Evolutionary conservation across 1,284 basidiomycete genomes (phyloP).

Genomic region (Ceratobasidium theobromae): DNA sequence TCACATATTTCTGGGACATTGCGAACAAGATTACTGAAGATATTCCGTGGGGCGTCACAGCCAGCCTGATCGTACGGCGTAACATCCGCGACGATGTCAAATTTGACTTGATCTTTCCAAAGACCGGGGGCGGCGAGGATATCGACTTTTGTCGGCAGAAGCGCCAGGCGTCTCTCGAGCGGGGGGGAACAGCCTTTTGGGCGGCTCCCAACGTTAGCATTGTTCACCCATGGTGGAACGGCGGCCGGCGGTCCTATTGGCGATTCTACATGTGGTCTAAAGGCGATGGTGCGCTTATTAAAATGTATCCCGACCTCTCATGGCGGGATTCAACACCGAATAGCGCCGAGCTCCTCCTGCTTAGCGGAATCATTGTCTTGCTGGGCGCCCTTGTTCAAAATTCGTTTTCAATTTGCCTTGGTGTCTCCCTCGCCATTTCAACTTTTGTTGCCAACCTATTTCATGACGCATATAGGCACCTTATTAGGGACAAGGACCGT

Average conservation of each 20-base stretch:
- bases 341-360: conserved; percentile 51
- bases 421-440: conserved; percentile 39
- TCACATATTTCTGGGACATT: conserved; percentile 64
- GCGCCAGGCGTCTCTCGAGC: conserved; percentile 45
- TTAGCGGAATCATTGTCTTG: conserved; percentile 38
- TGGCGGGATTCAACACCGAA: conserved; percentile 54
- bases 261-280: conserved; percentile 61
- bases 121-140: conserved; percentile 65
- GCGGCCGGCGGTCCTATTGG: conserved; percentile 53
- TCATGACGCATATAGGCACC: conserved; percentile 54
- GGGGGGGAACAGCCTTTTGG: conserved; percentile 49
- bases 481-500: conserved; percentile 47
- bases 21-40: conserved; percentile 52
- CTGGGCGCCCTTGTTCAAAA: conserved; percentile 36
- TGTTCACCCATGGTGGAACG: conserved; percentile 61
- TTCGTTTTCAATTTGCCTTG: background rate
- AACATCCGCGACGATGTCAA: conserved; percentile 50
- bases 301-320: conserved; percentile 50
- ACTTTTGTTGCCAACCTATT: conserved; percentile 50
- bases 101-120: conserved; percentile 55
- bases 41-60: conserved; percentile 64
- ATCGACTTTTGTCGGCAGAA: conserved; percentile 61
- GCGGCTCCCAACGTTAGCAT: conserved; percentile 53
- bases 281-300: conserved; percentile 57
- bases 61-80: conserved; percentile 56